Percentiles rank a stretch among this genome's conserved stretches.
Conservation (phyloP, 1,284 basidiomycete species). For the Irpex lacteus region DNA sequence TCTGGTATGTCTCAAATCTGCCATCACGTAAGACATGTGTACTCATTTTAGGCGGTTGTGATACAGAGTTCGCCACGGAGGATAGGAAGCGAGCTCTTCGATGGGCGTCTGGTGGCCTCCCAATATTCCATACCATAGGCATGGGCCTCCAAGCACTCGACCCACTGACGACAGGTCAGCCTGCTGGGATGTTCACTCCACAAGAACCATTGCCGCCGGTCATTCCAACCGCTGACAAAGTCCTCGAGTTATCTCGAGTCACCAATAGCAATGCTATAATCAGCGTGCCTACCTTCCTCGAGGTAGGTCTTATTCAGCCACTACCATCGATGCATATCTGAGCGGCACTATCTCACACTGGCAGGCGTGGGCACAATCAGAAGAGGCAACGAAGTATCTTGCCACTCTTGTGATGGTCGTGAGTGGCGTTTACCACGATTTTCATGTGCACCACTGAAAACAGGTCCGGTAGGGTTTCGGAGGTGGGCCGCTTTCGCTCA, state of each 20-base stretch:
- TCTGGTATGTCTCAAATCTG: not conserved
- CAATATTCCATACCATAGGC: conserved; percentile 20
- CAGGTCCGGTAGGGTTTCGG: conserved; percentile 18
- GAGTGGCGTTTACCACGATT: not conserved
- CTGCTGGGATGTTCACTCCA: conserved; percentile 5
- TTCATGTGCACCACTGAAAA: not conserved
- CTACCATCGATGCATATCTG: not conserved
- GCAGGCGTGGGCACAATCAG: conserved; percentile 20
- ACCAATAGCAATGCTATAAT: conserved; percentile 1
- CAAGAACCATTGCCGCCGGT: conserved; percentile 9
- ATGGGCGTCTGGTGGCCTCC: conserved; percentile 11
- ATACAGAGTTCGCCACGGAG: not conserved
- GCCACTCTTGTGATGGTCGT: conserved; percentile 14
- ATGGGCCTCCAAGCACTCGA: conserved; percentile 12
- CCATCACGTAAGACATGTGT: not conserved
- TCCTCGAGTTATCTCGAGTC: conserved; percentile 4
- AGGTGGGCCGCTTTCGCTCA: conserved; percentile 27
- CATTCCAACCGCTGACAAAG: conserved; percentile 14
- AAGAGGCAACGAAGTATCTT: conserved; percentile 17
- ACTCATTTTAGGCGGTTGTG: not conserved
- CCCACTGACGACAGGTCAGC: conserved; percentile 9
- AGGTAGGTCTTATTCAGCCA: conserved; percentile 8
- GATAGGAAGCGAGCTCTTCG: not conserved
- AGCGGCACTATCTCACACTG: not conserved
- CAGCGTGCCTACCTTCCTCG: conserved; percentile 17